Conservation (phyloP, 108 stramenopile species). For the Skeletonema potamos region DNA sequence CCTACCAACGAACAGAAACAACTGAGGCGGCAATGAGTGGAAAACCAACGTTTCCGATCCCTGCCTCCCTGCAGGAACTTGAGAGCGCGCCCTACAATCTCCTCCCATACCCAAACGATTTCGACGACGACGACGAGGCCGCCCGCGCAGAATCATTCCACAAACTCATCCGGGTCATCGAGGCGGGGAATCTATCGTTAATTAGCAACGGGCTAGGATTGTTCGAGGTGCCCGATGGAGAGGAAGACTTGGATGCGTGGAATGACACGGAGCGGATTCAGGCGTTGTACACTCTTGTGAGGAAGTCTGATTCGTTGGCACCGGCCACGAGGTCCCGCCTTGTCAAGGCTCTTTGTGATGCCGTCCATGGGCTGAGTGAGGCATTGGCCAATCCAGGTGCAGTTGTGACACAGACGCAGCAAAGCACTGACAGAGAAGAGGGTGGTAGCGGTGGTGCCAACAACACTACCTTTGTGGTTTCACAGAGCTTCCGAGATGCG, state of each 20-base stretch:
- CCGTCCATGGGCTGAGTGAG: conserved; percentile 52
- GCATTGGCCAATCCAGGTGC: conserved; percentile 34
- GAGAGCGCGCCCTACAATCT: conserved; percentile 87
- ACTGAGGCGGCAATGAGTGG: conserved; percentile 20
- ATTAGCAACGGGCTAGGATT: conserved; percentile 45
- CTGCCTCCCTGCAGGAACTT: conserved; percentile 77
- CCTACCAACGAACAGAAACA: background rate
- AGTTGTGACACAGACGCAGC: background rate
- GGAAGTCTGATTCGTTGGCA: conserved; percentile 56
- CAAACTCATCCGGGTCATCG: conserved; percentile 55
- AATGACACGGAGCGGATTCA: conserved; percentile 68
- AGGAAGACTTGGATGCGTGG: conserved; percentile 55
- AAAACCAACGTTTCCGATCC: conserved; percentile 67
- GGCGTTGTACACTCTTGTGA: conserved; percentile 81
- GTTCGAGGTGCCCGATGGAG: conserved; percentile 51
- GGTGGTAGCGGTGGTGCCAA: conserved; percentile 1
- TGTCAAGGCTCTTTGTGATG: conserved; percentile 59
- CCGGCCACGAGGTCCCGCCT: conserved; percentile 55
- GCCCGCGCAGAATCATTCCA: conserved; percentile 80
- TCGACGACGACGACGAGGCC: conserved; percentile 84
- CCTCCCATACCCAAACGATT: conserved; percentile 84
- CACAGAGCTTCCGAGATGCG: conserved; percentile 77
- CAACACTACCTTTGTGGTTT: conserved; percentile 34
- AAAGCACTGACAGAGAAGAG: conserved; percentile 3
- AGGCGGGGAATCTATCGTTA: conserved; percentile 62